These are phyloP conservation scores for Diddensiella caesifluorescens DNA, from an alignment of 805 yeast species.

Conservation along the genomic window DNA sequence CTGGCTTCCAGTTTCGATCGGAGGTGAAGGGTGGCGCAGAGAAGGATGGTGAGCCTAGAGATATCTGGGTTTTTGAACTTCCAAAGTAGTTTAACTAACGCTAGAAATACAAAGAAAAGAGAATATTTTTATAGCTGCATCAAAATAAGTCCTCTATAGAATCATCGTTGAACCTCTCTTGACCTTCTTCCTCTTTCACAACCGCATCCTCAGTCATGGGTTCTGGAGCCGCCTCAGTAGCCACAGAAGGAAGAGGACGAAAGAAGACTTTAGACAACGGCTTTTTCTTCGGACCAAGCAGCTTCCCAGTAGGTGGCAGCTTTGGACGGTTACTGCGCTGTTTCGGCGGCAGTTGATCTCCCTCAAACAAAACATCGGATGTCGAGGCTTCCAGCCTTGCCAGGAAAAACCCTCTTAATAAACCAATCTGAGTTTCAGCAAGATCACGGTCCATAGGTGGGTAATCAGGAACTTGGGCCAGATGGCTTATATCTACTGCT, in stretches of 20 bases:
- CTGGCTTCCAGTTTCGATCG: constrained; percentile 16
- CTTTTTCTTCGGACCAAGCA: constrained; percentile 58
- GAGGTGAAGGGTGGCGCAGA: constrained; percentile 11
- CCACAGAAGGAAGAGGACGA: not conserved
- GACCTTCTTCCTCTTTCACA: not conserved
- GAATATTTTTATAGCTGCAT: no score
- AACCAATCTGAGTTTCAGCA: constrained; percentile 50
- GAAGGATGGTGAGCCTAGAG: constrained; percentile 6
- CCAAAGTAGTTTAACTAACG: not conserved
- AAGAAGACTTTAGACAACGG: constrained; percentile 17
- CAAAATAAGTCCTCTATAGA: constrained; percentile 14
- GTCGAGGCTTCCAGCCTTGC: constrained; percentile 28
- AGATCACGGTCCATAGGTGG: constrained; percentile 48
- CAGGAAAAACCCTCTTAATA: constrained; percentile 50
- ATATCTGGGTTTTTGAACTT: not conserved
- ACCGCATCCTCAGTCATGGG: not conserved
- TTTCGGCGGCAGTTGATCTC: constrained; percentile 78
- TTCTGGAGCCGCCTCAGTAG: not conserved
- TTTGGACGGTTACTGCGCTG: constrained; percentile 70
- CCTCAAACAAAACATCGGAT: constrained; percentile 48
- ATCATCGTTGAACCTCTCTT: constrained; percentile 9
- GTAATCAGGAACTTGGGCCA: constrained; percentile 46
- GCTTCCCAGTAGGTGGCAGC: constrained; percentile 87
- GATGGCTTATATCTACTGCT: constrained; percentile 10
- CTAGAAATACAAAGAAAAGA: no score